Evolutionary conservation across 2,329 filamentous ascomycete genomes (phyloP), one percentile per base, ranked within the genome.

Genomic region (Sordariomycetes sp.): DNA sequence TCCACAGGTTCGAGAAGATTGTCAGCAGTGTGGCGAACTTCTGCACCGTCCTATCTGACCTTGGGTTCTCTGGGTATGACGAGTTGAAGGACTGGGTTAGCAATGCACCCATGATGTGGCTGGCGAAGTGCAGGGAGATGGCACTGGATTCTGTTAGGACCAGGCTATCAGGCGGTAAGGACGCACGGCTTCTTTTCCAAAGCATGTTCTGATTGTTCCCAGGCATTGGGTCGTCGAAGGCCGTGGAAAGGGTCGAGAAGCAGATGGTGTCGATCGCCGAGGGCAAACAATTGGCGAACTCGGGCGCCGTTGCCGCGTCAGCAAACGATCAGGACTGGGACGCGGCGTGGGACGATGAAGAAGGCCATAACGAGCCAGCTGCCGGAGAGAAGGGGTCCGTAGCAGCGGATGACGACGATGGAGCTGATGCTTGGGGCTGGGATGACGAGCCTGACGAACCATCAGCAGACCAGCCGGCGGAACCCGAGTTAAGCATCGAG

Each of bases 161-260:
- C 22, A 80, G 86, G 52, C 76, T 96, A 2, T 77, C 83, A 3
- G 73, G 74, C 55, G 88, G 86, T 10, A n/a, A 39, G 53, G 10
- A 15, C n/a, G 4, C 34, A 22, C 10, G 12, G n/a, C 12, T 20
- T 22, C 45, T 22, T 22, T 6, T 10, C 20, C 45, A 7, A 22
- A 7, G 45, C 45, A n/a, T 24, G 10, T 50, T 12, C 45, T 50
- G 13, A 13, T 3, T 20, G 10, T 13, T 13, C 20, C 10, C 52
- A 65, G 64, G 70, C 0, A 78, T 92, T 45, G 84, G 85, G 10
- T 70, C 76, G 28, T 78, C 85, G 15, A 86, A 82, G 62, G 76
- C 79, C 52, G 90, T 95, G 1, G 90, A 96, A 68, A 83, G 87
- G 64, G 76, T 95, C 1, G 92, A 97, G 69, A 95, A 85, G 54